Base-by-base conservation (phyloP, 805 yeast genomes). In the Nakazawaea populi region DNA sequence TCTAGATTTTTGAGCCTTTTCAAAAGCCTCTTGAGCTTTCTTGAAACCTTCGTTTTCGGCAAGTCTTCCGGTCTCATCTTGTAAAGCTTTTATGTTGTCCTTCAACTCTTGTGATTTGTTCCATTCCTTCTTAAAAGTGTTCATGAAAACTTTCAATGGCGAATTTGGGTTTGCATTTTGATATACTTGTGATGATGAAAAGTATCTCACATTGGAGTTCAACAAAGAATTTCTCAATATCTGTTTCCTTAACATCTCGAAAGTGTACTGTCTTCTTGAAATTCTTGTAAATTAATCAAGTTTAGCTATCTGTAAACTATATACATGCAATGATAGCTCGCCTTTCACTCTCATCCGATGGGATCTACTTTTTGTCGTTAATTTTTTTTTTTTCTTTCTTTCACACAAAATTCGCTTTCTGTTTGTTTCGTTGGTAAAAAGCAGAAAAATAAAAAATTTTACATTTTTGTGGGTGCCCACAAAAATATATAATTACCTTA, bases 41-140 rank as follows among this genome's bases (percentile, higher is more conserved):
- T 85, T 88, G 72, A 88, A 91, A 3, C 98, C 96, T 49, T 90
- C 97, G 46, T 94, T 85, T 59, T 94, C 98, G 34, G 96, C 89
- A 66, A 94, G 78, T 60, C 90, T 82, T 40, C 96, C 98, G 4
- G 97, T 89, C 58, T 95, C 98, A 69, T 91, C 97, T 65, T 89
- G 96, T 50, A 94, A 76, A 12, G 96, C 96, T 69, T 92, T 94
- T 64, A 94, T 89, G 60, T 90, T 89, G 51, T 89, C 90, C 63
- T 91, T 95, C 54, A 94, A 77, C 66, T 94, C 98, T 62, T 79
- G 78, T 47, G 90, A 84, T 67, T 94, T 92, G 65, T 86, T 83
- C 84, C 96, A 91, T 71, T 94, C 99, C 53, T 77, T 75, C 63
- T 79, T 85, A 73, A 94, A 94, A 0, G 98, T 92, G 55, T 94